Base-by-base conservation (phyloP, 2,329 filamentous ascomycete genomes). In the Fusarium longipes region DNA sequence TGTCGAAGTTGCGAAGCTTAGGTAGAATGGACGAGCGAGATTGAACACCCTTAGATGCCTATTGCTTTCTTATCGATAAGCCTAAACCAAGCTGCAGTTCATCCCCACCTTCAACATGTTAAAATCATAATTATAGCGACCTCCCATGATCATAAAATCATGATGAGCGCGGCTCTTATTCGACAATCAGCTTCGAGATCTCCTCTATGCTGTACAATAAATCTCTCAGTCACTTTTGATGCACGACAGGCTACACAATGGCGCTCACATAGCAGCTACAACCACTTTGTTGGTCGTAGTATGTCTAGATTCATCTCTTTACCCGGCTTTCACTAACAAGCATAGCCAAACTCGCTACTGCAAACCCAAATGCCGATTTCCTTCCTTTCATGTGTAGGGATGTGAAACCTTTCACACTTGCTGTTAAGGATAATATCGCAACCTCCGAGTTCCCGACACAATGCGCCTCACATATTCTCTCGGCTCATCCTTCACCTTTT, bases 381-480 rank as follows among this genome's bases (percentile, higher is more conserved):
- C 32, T 67, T 15, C 64, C 69, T 38, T 58, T 67, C 5, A 60
- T 62, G 9, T 66, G 58, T 12, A 60, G 72, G 24, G 65, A 71
- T 52, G 67, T 70, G 33, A 71, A 65, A 10, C 65, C 73, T 8
- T 83, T 85, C 63, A 77, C 76, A 30, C 80, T 92, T 50, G 88
- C 89, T 6, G 82, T 93, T 52, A 94, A 94, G 75, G 91, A 94
- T 79, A 94, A 93, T 75, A 93, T 94, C 67, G 86, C 89, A 52
- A 91, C 90, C 1, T 76, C 75, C 20, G 80, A 84, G 32, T 78
- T 87, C n/a, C 85, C 86, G 2, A 97, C 94, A 24, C 96, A 94
- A 79, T 97, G 93, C 78, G 92, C 89, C 66, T 97, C 95, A 4
- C 81, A 81, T 20, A 91, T 93, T 54, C 86, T 98, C 38, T 76